Percentiles rank a stretch among this genome's conserved stretches.
phyloP scores from a whole-genome alignment of 371 early-diverging fungal genomes.

The Mucor indicus region DNA sequence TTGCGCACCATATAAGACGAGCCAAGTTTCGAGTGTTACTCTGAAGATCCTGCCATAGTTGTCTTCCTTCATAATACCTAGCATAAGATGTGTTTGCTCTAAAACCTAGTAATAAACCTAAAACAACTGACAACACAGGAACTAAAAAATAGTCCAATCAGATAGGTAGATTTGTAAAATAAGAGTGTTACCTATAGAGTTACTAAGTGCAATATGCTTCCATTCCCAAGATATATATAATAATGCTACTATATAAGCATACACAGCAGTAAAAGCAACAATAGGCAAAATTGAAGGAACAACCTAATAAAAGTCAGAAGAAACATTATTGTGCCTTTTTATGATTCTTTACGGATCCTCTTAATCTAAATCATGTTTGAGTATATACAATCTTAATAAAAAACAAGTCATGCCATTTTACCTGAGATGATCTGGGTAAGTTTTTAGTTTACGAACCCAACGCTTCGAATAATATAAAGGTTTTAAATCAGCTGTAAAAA shows the following conservation, averaged over 20 bases:
- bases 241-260: conserved; percentile 26
- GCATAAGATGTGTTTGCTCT: conserved; percentile 80
- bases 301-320: conserved; percentile 16
- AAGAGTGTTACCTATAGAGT: conserved; percentile 28
- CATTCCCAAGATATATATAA: conserved; percentile 28
- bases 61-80: conserved; percentile 74
- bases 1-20: conserved; percentile 64
- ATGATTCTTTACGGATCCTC: conserved; percentile 27
- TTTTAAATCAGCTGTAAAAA: conserved; percentile 6
- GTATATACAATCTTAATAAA: too few relatives aligned
- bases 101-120: conserved; percentile 72
- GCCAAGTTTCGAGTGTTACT: conserved; percentile 60
- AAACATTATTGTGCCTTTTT: not conserved
- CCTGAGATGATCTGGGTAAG: conserved; percentile 32
- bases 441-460: conserved; percentile 13
- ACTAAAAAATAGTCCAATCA: conserved; percentile 21
- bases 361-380: too few relatives aligned
- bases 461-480: conserved; percentile 13
- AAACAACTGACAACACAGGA: conserved; percentile 58
- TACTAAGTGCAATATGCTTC: conserved; percentile 29
- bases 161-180: not conserved
- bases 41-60: conserved; percentile 59
- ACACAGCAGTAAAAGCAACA: conserved; percentile 23
- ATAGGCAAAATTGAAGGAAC: conserved; percentile 33
- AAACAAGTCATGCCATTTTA: not conserved